Evolutionary conservation across 768 basidiomycete species (phyloP), one percentile per base, ranked within the genome.

Genomic region (Holtermanniella nyarrowii): DNA sequence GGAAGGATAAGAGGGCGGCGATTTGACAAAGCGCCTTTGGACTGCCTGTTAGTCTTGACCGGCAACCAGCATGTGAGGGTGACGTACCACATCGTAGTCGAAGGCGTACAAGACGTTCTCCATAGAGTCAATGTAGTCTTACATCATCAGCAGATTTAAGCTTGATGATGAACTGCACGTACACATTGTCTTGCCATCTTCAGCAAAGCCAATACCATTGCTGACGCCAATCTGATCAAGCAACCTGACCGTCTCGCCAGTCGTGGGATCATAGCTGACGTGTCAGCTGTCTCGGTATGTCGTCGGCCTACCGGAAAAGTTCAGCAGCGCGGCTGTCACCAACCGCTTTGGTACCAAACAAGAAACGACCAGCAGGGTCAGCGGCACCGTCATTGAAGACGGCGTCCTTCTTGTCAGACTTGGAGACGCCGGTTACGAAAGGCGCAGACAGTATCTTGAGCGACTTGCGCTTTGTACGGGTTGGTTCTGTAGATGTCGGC

Each of bases 121-220:
- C 11, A 48, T 51, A 7, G 69, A 70, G 48, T 70, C 69, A 50
- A 70, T 59, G 53, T 65, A 70, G 52, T 68, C 68, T 70, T 49
- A 12, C 2, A 11, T 16, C 7, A 26, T 44, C 52, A 53, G 55
- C 21, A 41, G n/a, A 21, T n/a, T 18, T 18, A 23, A 4, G 5
- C 14, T 11, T 10, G 3, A 7, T 14, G 21, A 4, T 37, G 12
- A 12, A 14, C 7, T 22, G 41, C 11, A 61, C 65, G 46, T 24
- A 70, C 69, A 68, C 65, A 68, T 65, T 23, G 51, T 59, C 52
- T 62, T 63, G 39, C 56, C 50, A 42, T 70, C 69, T 1, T 59
- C 56, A 4, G 63, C 57, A 46, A 59, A 70, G 16, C 69, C 69
- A 22, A 68, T 51, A 24, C 69, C 69, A 50, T 70, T 70, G 26